Base-by-base conservation (phyloP, 768 basidiomycete species). In the Phaffia australis region DNA sequence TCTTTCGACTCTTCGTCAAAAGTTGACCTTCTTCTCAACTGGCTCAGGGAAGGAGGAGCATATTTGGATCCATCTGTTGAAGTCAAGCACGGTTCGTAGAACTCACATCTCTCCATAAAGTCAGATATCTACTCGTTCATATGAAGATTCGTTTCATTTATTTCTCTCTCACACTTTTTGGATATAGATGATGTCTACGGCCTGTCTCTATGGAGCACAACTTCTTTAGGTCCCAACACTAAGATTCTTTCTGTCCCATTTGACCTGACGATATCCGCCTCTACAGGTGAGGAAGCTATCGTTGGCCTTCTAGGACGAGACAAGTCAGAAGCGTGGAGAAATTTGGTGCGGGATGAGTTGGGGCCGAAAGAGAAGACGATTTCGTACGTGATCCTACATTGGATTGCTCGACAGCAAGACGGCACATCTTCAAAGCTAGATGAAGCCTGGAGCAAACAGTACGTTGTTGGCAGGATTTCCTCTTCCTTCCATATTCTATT, bases 241-340 rank as follows among this genome's bases (percentile, higher is more conserved):
- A 50, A 69, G 3, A 62, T 75, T 42, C 69, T 78, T 3, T 73
- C 74, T 3, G 75, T 76, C 64, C 77, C 77, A 0, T 76, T 76
- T 64, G 67, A 69, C 0, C 64, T 74, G 27, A 73, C 75, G n/a
- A 65, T 77, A n/a, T 77, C 77, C 0, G 72, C 76, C 0, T 65
- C 67, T 3, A 57, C 72, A 16, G 73, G 72, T 6, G 64, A 70
- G 18, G 16, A n/a, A n/a, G 70, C 74, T 0, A 51, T 72, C 18
- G 68, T 66, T 25, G 67, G 66, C 25, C 29, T 71, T 3, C 14
- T 50, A 16, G 67, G 60, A 21, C 64, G 51, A 23, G 32, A 49
- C 4, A 63, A 58, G 19, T 50, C 60, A 47, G 63, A 66, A 23
- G 74, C 71, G 1, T 65, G 61, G 48, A 47, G 56, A 18, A 23